Conservation (phyloP, 768 basidiomycete species). For the Dioszegia aurantiaca region DNA sequence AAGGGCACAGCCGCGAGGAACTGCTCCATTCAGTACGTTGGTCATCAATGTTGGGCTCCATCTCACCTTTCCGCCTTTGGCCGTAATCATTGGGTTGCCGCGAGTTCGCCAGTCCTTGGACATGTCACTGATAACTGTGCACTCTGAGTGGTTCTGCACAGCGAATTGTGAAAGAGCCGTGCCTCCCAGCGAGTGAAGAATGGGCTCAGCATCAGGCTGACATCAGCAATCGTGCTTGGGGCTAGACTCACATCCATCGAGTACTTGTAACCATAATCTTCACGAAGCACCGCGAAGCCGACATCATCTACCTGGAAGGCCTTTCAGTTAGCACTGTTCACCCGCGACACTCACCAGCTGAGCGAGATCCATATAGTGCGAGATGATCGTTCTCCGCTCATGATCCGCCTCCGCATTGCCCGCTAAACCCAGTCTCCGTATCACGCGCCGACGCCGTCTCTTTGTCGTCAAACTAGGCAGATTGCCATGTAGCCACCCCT, state of each 20-base stretch:
- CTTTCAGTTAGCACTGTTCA: background rate
- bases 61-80: slow-evolving; percentile 23
- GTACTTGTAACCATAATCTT: slow-evolving; percentile 17
- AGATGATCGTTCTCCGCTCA: slow-evolving; percentile 26
- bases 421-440: slow-evolving; percentile 30
- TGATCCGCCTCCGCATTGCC: slow-evolving; percentile 21
- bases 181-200: background rate
- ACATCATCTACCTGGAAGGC: slow-evolving; percentile 11
- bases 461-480: slow-evolving; percentile 15
- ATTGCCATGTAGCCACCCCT: slow-evolving; percentile 43
- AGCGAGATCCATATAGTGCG: slow-evolving; percentile 41
- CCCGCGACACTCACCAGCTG: slow-evolving; percentile 20
- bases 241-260: slow-evolving; percentile 15
- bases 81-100: slow-evolving; percentile 21
- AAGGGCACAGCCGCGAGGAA: slow-evolving; percentile 40
- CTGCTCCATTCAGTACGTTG: slow-evolving; percentile 17
- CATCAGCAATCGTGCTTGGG: background rate
- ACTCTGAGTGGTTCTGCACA: background rate
- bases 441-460: slow-evolving; percentile 22
- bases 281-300: slow-evolving; percentile 9
- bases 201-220: slow-evolving; percentile 14
- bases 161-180: slow-evolving; percentile 2
- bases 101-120: slow-evolving; percentile 35
- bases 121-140: slow-evolving; percentile 31
- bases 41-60: no score